Conservation (phyloP, 2,329 filamentous ascomycete genomes). For the Calonectria hongkongensis region DNA sequence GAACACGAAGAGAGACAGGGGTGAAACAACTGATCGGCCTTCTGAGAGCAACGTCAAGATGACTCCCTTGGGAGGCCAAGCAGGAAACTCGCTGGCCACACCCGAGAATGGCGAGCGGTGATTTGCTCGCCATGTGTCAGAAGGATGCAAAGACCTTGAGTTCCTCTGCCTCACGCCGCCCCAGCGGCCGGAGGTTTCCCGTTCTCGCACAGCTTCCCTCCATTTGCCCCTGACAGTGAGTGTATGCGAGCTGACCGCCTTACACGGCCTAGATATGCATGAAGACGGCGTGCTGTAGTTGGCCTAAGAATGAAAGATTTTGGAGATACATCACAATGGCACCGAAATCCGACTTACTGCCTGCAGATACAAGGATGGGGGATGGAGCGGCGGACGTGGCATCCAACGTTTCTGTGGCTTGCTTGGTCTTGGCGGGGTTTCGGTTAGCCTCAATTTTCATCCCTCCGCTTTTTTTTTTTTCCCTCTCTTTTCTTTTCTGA, state of each 20-base stretch:
- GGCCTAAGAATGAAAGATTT: slow-evolving; percentile 5
- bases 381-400: slow-evolving; percentile 37
- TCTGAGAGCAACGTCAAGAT: slow-evolving; percentile 39
- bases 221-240: slow-evolving; percentile 14
- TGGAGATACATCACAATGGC: slow-evolving; percentile 22
- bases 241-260: slow-evolving; percentile 29
- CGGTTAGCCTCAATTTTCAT: slow-evolving; percentile 5
- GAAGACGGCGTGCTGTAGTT: slow-evolving; percentile 11
- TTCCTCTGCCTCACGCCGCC: slow-evolving; percentile 6
- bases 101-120: slow-evolving; percentile 13
- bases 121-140: slow-evolving; percentile 24
- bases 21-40: slow-evolving; percentile 35
- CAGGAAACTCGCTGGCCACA: slow-evolving; percentile 18
- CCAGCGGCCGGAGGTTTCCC: slow-evolving; percentile 8
- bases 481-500: neutral
- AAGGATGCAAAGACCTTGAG: slow-evolving; percentile 5
- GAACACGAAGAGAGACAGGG: slow-evolving; percentile 56
- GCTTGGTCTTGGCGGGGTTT: slow-evolving; percentile 21
- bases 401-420: slow-evolving; percentile 32
- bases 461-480: neutral
- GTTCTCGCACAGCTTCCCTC: slow-evolving; percentile 6
- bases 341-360: slow-evolving; percentile 1
- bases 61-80: slow-evolving; percentile 23
- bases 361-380: slow-evolving; percentile 33
- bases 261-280: slow-evolving; percentile 8